Percentiles rank a stretch among this genome's conserved stretches.
These are phyloP conservation scores for Xerocomellus amylosporus DNA, from an alignment of 768 basidiomycete species.

Conservation along the genomic window DNA sequence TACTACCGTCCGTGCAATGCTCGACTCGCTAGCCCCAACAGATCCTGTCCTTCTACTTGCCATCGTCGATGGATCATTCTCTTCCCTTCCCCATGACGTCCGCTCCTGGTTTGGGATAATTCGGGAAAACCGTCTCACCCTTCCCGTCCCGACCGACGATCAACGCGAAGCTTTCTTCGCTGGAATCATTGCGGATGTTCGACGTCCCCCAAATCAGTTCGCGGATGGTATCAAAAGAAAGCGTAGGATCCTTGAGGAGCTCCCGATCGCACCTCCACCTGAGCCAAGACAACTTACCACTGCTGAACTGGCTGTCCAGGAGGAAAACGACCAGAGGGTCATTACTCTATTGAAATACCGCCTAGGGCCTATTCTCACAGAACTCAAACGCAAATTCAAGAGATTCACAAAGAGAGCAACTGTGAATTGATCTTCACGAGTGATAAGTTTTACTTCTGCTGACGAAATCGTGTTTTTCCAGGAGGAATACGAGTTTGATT, in stretches of 20 bases:
- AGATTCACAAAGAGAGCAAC: constrained; percentile 78
- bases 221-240: constrained; percentile 83
- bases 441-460: neutral
- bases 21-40: constrained; percentile 86
- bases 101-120: constrained; percentile 86
- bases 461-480: constrained; percentile 29
- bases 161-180: constrained; percentile 77
- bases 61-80: constrained; percentile 75
- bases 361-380: constrained; percentile 85
- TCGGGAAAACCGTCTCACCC: constrained; percentile 69
- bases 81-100: constrained; percentile 75
- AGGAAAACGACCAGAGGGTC: constrained; percentile 74
- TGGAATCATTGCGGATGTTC: constrained; percentile 64
- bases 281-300: constrained; percentile 80
- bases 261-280: constrained; percentile 87
- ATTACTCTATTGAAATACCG: constrained; percentile 83
- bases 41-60: constrained; percentile 94
- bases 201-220: constrained; percentile 79
- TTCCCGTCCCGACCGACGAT: constrained; percentile 48
- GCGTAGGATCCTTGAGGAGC: constrained; percentile 78
- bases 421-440: constrained; percentile 43
- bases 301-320: constrained; percentile 78
- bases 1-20: constrained; percentile 82
- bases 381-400: constrained; percentile 91
- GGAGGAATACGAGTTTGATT: constrained; percentile 73